These are phyloP conservation scores for Anthracocystis panici-leucophaei DNA, from an alignment of 1,284 basidiomycete genomes.

Conservation along the genomic window DNA sequence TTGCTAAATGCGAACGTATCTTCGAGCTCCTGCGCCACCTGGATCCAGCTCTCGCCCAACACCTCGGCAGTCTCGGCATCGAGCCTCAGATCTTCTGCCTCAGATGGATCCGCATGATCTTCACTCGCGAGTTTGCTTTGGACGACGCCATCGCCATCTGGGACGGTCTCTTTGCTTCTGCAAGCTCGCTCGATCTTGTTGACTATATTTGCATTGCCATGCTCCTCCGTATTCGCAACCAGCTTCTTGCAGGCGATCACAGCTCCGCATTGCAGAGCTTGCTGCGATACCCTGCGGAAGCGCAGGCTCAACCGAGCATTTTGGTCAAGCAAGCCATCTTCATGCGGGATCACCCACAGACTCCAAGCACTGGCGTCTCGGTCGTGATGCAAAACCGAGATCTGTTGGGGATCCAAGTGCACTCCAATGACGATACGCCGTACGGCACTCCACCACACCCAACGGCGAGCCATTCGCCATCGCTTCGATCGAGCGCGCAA, in stretches of 20 bases:
- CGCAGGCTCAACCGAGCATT: conserved; percentile 28
- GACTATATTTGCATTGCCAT: conserved; percentile 65
- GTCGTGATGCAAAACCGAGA: conserved; percentile 57
- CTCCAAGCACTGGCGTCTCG: conserved; percentile 49
- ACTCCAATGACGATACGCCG: conserved; percentile 1
- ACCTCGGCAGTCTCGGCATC: conserved; percentile 58
- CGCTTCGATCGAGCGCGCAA: conserved; percentile 13
- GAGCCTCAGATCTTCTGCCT: conserved; percentile 66
- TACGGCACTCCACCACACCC: not conserved
- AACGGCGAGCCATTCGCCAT: conserved; percentile 1
- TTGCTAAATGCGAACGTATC: conserved; percentile 45
- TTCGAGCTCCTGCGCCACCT: conserved; percentile 36
- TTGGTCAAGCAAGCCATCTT: conserved; percentile 53
- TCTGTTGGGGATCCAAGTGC: conserved; percentile 33
- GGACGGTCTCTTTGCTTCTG: conserved; percentile 62
- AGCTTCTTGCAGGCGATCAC: conserved; percentile 58
- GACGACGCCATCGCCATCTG: conserved; percentile 59
- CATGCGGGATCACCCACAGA: conserved; percentile 25
- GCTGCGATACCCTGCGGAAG: conserved; percentile 49
- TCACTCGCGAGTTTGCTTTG: conserved; percentile 59
- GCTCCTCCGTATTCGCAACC: conserved; percentile 61
- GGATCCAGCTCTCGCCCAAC: conserved; percentile 56
- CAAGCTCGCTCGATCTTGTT: conserved; percentile 52
- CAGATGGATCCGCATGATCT: conserved; percentile 65
- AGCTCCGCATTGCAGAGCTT: conserved; percentile 53